Conservation (phyloP, 345 rosid genomes). For the Barbarea vulgaris region DNA sequence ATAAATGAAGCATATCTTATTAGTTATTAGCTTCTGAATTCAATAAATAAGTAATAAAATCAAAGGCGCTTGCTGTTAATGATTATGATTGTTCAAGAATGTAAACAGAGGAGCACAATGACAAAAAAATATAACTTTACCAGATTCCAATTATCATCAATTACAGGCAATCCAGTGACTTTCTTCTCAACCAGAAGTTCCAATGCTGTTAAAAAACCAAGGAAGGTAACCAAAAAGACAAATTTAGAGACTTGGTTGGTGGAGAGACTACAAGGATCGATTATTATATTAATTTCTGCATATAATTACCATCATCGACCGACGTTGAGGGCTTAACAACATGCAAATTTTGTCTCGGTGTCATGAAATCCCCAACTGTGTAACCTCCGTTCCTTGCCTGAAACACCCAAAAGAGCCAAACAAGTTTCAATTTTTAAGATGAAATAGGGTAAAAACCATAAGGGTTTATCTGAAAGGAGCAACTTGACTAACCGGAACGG, state of each 20-base stretch:
- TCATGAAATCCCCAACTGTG: constrained; percentile 92
- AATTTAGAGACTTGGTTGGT: not conserved
- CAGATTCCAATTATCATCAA: constrained; percentile 86
- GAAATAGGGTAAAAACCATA: not conserved
- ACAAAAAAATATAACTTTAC: constrained; percentile 43
- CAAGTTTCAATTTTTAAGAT: not conserved
- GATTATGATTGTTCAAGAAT: not conserved
- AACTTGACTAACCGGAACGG: constrained; percentile 51
- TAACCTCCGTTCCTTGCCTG: constrained; percentile 65
- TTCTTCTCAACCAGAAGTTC: constrained; percentile 81
- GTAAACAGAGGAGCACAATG: not conserved
- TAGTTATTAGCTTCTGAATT: not conserved
- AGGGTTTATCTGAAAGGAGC: not conserved
- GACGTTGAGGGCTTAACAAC: constrained; percentile 77
- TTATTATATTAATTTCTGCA: not conserved
- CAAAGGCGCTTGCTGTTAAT: not conserved
- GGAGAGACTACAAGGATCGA: not conserved
- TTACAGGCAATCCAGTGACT: constrained; percentile 88
- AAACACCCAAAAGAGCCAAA: not conserved
- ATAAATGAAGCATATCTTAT: not conserved
- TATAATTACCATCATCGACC: constrained; percentile 75
- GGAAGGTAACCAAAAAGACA: constrained; percentile 5
- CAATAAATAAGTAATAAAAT: not conserved
- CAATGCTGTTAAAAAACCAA: constrained; percentile 54
- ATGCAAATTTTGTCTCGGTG: constrained; percentile 60